Evolutionary conservation across 208 protist species (phyloP), one percentile per base, ranked within the genome.

Genomic region (Vickermania ingenoplastis): DNA sequence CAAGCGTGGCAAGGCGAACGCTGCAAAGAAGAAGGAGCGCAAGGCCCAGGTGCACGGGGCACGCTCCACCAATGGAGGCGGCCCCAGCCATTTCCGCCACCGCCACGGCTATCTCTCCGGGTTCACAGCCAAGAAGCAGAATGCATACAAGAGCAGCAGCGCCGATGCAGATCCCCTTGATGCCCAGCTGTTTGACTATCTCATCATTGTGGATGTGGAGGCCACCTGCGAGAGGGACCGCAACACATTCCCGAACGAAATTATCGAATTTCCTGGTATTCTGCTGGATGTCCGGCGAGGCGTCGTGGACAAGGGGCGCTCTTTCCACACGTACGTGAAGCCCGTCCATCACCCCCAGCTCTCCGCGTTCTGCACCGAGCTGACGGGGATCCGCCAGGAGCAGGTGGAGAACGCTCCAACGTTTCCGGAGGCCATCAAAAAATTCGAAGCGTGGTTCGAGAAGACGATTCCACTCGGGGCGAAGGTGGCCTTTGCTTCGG

Each of bases 301-400:
- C 14, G 56, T 88, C 55, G 73, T 91, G 4, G 77, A 92, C 54
- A 67, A 70, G 11, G 58, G 77, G 21, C 74, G 73, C 7, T 92
- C 86, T 22, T 96, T 96, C 53, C 88, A 86, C 67, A 86, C 81
- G 2, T 98, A 92, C 62, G 81, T 97, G 14, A 85, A 84, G 72
- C 96, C 96, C 22, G 69, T 62, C n/a, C 63, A 64, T 29, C 86
- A 96, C 61, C 83, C 91, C 0, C 63, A 36, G n/a, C 79, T 98
- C 3, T 91, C 86, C 0, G 57, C 66, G 1, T 98, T 98, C 59
- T 98, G 96, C 76, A 94, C 67, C 2, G 41, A 89, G 59, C 70
- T 98, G n/a, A 98, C 96, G 3, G 96, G 96, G 45, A 98, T 98
- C 26, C 77, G 72, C 58, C 95, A 98, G 75, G 75, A 81, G n/a